phyloP scores from a whole-genome alignment of 2,329 filamentous ascomycete genomes.

The Monosporascus ibericus region DNA sequence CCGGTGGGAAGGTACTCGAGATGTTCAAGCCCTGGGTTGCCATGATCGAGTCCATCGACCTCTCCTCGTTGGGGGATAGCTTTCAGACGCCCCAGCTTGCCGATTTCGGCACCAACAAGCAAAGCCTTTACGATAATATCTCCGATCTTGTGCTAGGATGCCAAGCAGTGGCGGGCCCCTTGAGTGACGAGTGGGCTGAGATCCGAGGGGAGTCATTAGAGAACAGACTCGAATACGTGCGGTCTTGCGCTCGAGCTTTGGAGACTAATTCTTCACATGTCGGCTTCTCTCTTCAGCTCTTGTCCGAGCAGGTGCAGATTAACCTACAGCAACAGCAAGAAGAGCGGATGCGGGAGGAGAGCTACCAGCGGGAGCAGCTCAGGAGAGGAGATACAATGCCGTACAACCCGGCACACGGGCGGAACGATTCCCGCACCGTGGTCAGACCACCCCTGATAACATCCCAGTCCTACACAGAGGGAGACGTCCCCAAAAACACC shows the following conservation, averaged over 20 bases:
- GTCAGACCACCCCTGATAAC: constrained; percentile 42
- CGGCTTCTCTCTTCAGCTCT: constrained; percentile 77
- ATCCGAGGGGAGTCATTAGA: constrained; percentile 86
- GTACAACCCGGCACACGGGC: constrained; percentile 48
- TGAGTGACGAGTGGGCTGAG: constrained; percentile 94
- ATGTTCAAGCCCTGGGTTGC: constrained; percentile 86
- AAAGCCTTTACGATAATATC: constrained; percentile 87
- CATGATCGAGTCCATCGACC: constrained; percentile 84
- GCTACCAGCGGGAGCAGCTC: constrained; percentile 42
- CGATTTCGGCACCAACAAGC: constrained; percentile 87
- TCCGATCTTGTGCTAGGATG: constrained; percentile 83
- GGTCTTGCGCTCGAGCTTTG: constrained; percentile 69
- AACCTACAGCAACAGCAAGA: constrained; percentile 44
- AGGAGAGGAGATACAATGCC: constrained; percentile 54
- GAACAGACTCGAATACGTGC: constrained; percentile 75
- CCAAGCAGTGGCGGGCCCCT: constrained; percentile 83
- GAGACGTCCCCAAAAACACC: constrained; percentile 43
- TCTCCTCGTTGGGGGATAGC: constrained; percentile 69
- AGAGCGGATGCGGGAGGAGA: constrained; percentile 37
- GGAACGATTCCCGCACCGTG: constrained; percentile 46
- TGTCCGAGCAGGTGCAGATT: constrained; percentile 72
- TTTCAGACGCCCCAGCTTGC: constrained; percentile 79
- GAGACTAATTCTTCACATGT: constrained; percentile 85
- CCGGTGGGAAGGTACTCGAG: constrained; percentile 75
- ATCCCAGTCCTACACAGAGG: constrained; percentile 61